Evolutionary conservation across 305 asterid species (phyloP), one percentile per base, ranked within the genome.

Genomic region (Salvia sclarea): DNA sequence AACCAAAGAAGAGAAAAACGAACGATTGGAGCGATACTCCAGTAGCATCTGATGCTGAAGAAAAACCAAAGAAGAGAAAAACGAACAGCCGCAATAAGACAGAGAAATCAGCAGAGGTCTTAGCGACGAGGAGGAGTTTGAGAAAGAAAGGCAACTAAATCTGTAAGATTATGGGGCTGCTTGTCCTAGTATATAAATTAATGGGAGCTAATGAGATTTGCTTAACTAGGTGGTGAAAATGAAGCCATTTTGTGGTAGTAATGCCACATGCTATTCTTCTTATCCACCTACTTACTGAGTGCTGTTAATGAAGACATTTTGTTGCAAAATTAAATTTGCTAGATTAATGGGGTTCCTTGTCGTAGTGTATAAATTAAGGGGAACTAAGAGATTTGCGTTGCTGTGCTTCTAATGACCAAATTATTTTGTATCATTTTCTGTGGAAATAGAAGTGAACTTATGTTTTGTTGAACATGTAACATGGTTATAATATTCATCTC

Each of bases 51-150:
- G 77, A 37, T 69, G 79, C 2, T 56, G 86, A 73, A 28, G 81
- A 80, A 50, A 49, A 69, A 30, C 48, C 65, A 76, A 78, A 65
- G 75, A 50, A 38, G 5, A 37, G 38, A 47, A 24, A 38, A 17
- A 50, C 37, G n/a, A 63, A 77, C 58, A 35, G 12, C 1, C 1
- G 30, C 3, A 2, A 12, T 1, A 4, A 22, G 72, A 66, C 54
- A 55, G 85, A 77, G 41, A 69, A 68, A 37, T 8, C 81, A 8
- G 43, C 80, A 3, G 64, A 11, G 44, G 79, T 71, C 72, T 20
- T 68, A 10, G 77, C 62, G 30, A 64, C 76, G 6, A 80, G 88
- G 76, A 82, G 87, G 61, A 86, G 89, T 73, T 75, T 55, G 70
- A 78, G 89, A 60, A 72, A 75, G n/a, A 83, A 18, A 83, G 68